Evolutionary conservation across 495 filamentous ascomycete species (phyloP).

Genomic region (Polyplosphaeria fusca): DNA sequence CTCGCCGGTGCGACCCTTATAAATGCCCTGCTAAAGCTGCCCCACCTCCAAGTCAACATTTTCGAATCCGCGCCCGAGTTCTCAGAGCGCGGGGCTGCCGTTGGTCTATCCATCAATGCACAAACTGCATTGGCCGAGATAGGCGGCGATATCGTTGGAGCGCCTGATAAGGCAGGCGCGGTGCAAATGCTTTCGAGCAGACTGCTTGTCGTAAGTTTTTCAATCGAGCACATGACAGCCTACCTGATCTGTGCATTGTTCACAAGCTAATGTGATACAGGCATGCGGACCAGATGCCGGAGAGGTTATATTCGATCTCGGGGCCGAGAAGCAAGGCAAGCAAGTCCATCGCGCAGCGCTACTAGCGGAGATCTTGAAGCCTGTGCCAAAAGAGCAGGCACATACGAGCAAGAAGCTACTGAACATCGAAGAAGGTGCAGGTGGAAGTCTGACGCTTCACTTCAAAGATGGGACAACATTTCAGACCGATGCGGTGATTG

Average conservation of each 20-base stretch:
- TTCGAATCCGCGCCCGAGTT: slow-evolving; percentile 39
- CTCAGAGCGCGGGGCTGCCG: slow-evolving; percentile 35
- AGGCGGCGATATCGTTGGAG: not conserved
- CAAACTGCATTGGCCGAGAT: slow-evolving; percentile 12
- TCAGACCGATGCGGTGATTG: not conserved
- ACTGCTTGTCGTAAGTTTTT: too few relatives aligned
- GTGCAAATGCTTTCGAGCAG: slow-evolving; percentile 9
- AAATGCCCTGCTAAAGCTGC: slow-evolving; percentile 36
- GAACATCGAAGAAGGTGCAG: not conserved
- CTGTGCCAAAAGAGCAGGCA: not conserved
- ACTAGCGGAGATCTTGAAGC: not conserved
- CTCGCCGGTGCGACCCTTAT: slow-evolving; percentile 36
- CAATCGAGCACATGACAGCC: too few relatives aligned
- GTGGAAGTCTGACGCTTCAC: not conserved
- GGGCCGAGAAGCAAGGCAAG: not conserved
- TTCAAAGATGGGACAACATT: not conserved
- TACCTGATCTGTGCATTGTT: not conserved
- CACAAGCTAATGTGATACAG: not conserved
- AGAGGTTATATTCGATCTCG: not conserved
- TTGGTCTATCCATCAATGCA: slow-evolving; percentile 29
- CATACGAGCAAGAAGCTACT: slow-evolving; percentile 2
- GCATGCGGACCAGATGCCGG: not conserved
- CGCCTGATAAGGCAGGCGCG: slow-evolving; percentile 13
- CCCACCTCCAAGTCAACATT: slow-evolving; percentile 39
- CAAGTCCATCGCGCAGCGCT: not conserved